These are phyloP conservation scores for Cutaneotrichosporon sp. DNA, from an alignment of 1,284 basidiomycete species.

Conservation along the genomic window DNA sequence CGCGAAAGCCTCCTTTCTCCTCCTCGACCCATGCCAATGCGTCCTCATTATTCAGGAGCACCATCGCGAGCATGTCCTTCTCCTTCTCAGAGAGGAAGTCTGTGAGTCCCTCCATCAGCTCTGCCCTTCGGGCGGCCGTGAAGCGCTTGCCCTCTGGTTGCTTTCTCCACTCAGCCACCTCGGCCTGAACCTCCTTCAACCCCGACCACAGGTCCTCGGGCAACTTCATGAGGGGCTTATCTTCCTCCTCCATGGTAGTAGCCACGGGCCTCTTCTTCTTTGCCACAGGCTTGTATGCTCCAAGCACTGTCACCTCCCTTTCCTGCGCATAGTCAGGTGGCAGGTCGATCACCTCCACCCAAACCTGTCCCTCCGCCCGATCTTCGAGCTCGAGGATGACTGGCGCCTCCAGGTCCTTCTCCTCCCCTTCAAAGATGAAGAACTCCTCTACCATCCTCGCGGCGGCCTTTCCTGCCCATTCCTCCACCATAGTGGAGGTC, in stretches of 20 bases:
- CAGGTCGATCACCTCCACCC: not conserved
- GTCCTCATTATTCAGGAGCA: slow-evolving; percentile 8
- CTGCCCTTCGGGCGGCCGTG: not conserved
- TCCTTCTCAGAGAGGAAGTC: slow-evolving; percentile 2
- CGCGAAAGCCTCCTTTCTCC: slow-evolving; percentile 10
- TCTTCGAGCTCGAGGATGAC: not conserved
- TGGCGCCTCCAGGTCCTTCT: not conserved
- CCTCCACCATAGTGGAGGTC: too few relatives aligned
- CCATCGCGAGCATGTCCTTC: slow-evolving; percentile 1
- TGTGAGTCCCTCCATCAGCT: not conserved
- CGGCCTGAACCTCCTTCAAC: not conserved
- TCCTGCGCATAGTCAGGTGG: too few relatives aligned
- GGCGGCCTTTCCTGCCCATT: not conserved
- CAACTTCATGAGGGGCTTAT: slow-evolving; percentile 3
- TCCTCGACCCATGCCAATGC: slow-evolving; percentile 13
- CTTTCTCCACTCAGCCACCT: not conserved
- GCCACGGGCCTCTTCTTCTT: slow-evolving; percentile 21
- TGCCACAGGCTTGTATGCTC: slow-evolving; percentile 16
- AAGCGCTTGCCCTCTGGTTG: not conserved
- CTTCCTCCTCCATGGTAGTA: slow-evolving; percentile 6
- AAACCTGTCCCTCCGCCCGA: not conserved
- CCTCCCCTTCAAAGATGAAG: too few relatives aligned
- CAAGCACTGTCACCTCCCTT: not conserved
- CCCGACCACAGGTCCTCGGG: not conserved
- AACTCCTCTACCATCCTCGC: not conserved